Evolutionary conservation across 2,329 filamentous ascomycete genomes (phyloP), one percentile per base, ranked within the genome.

Genomic region (Penicillium sp.): DNA sequence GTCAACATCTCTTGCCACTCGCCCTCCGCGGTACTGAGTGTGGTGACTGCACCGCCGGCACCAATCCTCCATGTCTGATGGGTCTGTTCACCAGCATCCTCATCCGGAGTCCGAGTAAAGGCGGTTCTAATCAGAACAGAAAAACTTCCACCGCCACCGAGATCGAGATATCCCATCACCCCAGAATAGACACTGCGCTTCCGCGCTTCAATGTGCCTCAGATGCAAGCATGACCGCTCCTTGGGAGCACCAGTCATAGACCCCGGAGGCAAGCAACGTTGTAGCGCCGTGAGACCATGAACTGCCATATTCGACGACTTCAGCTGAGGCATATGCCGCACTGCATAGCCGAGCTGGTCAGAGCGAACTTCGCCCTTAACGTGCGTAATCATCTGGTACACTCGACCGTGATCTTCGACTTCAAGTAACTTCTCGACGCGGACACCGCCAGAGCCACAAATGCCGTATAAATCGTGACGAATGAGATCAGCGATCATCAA

Each of bases 161-260:
- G 88, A 69, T 96, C 93, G 74, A 97, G 85, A 76, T 96, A 98
- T 0, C 94, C 94, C 53, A 97, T 84, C 1, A 96, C 90, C 22
- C 95, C 93, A 6, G 92, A 92, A 77, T 97, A 97, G 54, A 97
- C 78, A 35, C 92, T 88, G 55, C 94, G 82, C 59, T 80, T 77
- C 4, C 81, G 74, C 19, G 77, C 78, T 76, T 97, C 93, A 45
- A 97, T 83, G 3, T 82, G 78, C 61, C 84, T 82, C 22, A 98
- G 81, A 51, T 97, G 84, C 80, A 96, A 89, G 75, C 94, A 97
- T 65, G 90, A 94, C 52, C 94, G 85, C 78, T 94, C 93, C 81
- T 98, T 98, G 0, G 94, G 95, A 0, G 94, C 94, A 6, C 95
- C 95, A 1, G 94, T 98, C 95, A 98, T 98, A 70, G 90, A 94